Conservation (phyloP, 2,329 filamentous ascomycete species). For the Hypoxylon sp. region DNA sequence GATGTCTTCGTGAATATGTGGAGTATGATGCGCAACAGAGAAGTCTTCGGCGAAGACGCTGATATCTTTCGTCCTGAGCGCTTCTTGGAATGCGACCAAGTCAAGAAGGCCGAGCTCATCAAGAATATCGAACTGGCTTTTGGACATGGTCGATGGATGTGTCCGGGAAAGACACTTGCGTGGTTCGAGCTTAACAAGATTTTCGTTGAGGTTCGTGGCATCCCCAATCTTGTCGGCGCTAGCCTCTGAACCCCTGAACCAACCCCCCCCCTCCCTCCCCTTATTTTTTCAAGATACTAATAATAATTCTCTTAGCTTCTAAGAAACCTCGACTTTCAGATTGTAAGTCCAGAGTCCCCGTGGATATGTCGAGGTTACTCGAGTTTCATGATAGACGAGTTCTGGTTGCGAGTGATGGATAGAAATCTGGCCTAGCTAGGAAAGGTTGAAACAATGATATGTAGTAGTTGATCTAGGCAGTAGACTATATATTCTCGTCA, state of each 20-base stretch:
- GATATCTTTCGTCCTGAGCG: slow-evolving; percentile 45
- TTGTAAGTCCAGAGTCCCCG: slow-evolving; percentile 40
- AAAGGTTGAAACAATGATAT: background rate
- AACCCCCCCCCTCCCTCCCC: no score
- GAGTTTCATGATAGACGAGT: slow-evolving; percentile 43
- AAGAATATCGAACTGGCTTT: slow-evolving; percentile 45
- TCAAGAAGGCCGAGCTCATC: slow-evolving; percentile 24
- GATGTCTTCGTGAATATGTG: slow-evolving; percentile 42
- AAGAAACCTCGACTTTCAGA: slow-evolving; percentile 43
- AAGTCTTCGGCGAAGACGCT: slow-evolving; percentile 44
- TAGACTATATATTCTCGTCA: background rate
- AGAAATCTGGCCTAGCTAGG: background rate
- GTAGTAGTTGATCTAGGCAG: no score
- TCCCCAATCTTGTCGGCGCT: background rate
- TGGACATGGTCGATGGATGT: slow-evolving; percentile 44
- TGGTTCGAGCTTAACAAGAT: slow-evolving; percentile 46
- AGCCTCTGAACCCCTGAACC: background rate
- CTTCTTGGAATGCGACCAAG: slow-evolving; percentile 40
- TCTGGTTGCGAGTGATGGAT: slow-evolving; percentile 38
- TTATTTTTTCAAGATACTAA: slow-evolving; percentile 16
- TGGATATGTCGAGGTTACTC: slow-evolving; percentile 41
- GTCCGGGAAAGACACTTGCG: slow-evolving; percentile 44
- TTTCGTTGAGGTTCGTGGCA: slow-evolving; percentile 31
- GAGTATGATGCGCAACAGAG: slow-evolving; percentile 42
- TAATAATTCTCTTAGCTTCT: slow-evolving; percentile 31